Evolutionary conservation across 495 filamentous ascomycete genomes (phyloP).

Genomic region (Astrothelium macrocarpum): DNA sequence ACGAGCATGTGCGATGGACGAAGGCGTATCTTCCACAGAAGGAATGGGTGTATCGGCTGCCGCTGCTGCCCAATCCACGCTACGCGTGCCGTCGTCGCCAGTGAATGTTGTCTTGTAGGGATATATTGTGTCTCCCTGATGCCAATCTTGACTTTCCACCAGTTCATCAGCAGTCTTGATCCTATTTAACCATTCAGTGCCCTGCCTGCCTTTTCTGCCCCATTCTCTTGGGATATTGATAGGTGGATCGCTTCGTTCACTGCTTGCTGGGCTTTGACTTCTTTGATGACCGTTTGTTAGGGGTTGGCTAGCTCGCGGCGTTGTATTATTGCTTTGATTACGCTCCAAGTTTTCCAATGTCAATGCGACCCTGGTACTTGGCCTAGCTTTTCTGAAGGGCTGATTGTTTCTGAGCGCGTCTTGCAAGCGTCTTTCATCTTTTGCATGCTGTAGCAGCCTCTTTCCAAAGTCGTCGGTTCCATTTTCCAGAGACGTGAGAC

Average conservation of each 20-base stretch:
- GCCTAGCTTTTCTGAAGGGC: constrained; percentile 31
- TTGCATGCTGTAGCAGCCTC: constrained; percentile 25
- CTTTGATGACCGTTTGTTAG: neutral
- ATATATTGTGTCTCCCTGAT: constrained; percentile 17
- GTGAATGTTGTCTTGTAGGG: constrained; percentile 15
- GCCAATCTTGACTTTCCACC: constrained; percentile 21
- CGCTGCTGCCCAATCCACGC: constrained; percentile 23
- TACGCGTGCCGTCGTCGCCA: constrained; percentile 16
- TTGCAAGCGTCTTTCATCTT: constrained; percentile 26
- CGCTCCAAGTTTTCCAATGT: constrained; percentile 26
- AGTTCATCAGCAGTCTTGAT: constrained; percentile 26
- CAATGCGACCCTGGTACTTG: constrained; percentile 20
- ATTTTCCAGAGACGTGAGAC: constrained; percentile 27
- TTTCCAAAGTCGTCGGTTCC: constrained; percentile 31
- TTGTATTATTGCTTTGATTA: constrained; percentile 10
- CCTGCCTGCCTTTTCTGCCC: constrained; percentile 45
- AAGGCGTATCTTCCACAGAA: constrained; percentile 38
- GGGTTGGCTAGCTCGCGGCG: neutral
- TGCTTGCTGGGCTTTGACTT: constrained; percentile 24
- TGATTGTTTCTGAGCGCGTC: constrained; percentile 22
- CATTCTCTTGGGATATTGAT: constrained; percentile 49
- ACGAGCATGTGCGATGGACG: constrained; percentile 14
- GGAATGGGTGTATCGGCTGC: constrained; percentile 37
- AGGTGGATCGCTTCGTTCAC: constrained; percentile 38
- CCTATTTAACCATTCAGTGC: constrained; percentile 45